These are phyloP conservation scores for Psophocarpus tetragonolobus DNA, from an alignment of 306 rosid genomes.

Conservation along the genomic window DNA sequence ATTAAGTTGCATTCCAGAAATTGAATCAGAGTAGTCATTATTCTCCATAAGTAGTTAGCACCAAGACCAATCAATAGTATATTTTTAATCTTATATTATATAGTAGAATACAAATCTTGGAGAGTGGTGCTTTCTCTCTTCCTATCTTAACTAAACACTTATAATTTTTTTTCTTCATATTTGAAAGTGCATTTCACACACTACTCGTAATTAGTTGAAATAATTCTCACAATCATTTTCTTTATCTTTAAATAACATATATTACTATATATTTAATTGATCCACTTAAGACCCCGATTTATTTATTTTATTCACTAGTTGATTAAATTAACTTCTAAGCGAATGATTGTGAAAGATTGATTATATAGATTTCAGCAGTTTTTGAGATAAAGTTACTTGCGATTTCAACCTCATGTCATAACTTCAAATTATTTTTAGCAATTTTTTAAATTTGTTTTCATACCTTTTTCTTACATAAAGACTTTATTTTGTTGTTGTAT, in stretches of 20 bases:
- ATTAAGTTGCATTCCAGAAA: neutral
- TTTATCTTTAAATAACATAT: neutral
- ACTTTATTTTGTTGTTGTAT: too few relatives aligned
- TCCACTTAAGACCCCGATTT: neutral
- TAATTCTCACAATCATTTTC: neutral
- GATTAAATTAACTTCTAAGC: neutral
- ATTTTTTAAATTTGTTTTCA: too few relatives aligned
- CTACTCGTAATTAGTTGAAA: neutral
- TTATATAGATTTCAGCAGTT: too few relatives aligned
- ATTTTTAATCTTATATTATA: neutral
- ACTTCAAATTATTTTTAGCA: too few relatives aligned
- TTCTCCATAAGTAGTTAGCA: neutral
- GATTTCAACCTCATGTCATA: too few relatives aligned
- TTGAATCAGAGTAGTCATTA: neutral
- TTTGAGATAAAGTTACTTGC: too few relatives aligned
- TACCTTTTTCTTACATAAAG: too few relatives aligned
- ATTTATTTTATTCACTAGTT: neutral
- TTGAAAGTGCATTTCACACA: neutral
- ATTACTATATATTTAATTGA: neutral
- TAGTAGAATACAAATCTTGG: neutral
- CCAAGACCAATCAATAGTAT: neutral
- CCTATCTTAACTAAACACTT: neutral
- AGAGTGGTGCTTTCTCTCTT: neutral
- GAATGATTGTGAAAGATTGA: too few relatives aligned
- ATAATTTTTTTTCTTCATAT: neutral